Base-by-base conservation (phyloP, 345 rosid genomes). In the Heritiera littoralis region DNA sequence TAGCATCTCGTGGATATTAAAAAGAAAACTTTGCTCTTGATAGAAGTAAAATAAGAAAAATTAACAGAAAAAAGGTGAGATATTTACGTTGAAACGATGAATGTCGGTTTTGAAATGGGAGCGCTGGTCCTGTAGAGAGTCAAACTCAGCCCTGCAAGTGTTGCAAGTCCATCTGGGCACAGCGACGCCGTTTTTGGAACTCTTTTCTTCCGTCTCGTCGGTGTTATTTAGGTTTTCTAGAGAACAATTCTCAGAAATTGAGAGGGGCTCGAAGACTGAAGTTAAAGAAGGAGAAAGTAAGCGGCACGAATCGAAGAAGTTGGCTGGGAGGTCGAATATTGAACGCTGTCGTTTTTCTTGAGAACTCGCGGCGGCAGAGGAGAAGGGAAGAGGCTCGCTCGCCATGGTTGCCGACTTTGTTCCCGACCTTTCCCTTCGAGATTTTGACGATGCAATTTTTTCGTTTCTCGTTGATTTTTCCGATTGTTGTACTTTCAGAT, bases 81-180 rank as follows among this genome's bases (percentile, higher is more conserved):
- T 11, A n/a, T 4, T 84, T 91, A 93, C 98, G 80, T 93, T 95
- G 58, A 95, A 86, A 65, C 98, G 97, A 85, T 95, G 98, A 79
- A 93, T 41, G 79, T 95, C 98, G 4, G 98, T 92, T 75, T 93
- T 93, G 90, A 95, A 95, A 78, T 95, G 98, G 20, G 87, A 85
- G 78, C 98, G 98, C 83, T 95, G 98, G 70, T 92, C 95, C 72
- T 77, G 90, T 64, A 92, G 98, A 67, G 94, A 94, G 23, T 88
- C 88, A 84, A 96, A 94, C 82, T 90, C 99, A 40, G 85, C 88
- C 86, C 85, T 84, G 86, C 99, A 96, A 72, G 90, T 90, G 78
- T 92, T 89, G 86, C 99, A 96, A 32, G 98, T 96, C 97, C 94
- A 96, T 82, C 98, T 84, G 59, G 84, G 84, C 55, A 88, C 65